Base-by-base conservation (phyloP, 495 filamentous ascomycete genomes). In the Podospora pseudopauciseta region DNA sequence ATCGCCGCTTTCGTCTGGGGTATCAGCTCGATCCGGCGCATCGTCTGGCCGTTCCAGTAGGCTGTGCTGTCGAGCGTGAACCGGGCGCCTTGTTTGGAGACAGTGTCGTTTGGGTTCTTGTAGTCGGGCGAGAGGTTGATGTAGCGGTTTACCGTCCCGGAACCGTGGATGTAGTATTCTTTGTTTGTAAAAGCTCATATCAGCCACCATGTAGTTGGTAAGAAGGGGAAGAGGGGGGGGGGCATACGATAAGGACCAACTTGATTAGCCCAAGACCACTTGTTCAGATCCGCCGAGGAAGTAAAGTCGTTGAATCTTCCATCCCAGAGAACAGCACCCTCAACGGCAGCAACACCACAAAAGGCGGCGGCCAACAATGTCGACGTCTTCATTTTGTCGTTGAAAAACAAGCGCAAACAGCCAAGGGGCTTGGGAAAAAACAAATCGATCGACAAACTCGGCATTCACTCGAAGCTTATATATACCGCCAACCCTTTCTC, bases 91-190 rank as follows among this genome's bases (percentile, higher is more conserved):
- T 91, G 85, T 16, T 74, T 82, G 28, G 87, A 88, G 64, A 77
- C 81, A 0, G 80, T 78, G 72, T 90, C 88, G 64, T 86, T 86
- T 0, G 89, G 89, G 77, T 91, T 92, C 78, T 90, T 90, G 83
- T 80, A 88, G 61, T 70, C 65, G 26, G 77, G 69, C 6, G 73
- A 80, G 1, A 90, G 79, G 67, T 84, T 86, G 63, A 91, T 83
- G 70, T 91, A 90, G 61, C 84, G 70, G 16, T 80, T 79, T 1
- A 88, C 86, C 2, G 75, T 53, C 19, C 79, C 83, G 7, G 76
- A 72, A 4, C 88, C 88, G 79, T 91, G 87, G 76, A 91, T 92
- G 78, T 92, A 91, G 82, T 89, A 91, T 72, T 91, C 39, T 49
- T 49, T 49, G 30, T 49, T 49, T 39, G 11, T 5, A 11, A 11